Percentiles rank a stretch among this genome's conserved stretches.
Evolutionary conservation across 164 flowering plant species (phyloP).

Genomic region (Umbilicus rupestris): DNA sequence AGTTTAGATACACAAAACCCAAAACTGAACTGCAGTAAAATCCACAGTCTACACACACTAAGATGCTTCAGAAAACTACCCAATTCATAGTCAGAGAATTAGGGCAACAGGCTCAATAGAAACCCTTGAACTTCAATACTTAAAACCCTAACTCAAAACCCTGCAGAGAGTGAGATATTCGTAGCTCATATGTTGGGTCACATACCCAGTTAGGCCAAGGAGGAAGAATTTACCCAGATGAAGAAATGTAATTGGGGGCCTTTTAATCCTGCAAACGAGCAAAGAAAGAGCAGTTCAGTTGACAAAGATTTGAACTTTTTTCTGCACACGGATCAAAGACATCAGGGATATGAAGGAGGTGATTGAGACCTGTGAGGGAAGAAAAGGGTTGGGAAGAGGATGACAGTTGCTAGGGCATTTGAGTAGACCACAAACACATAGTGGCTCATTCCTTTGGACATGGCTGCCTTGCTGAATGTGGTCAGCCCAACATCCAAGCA

Average conservation of each 20-base stretch:
- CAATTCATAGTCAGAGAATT: too few species aligned
- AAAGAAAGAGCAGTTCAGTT: background rate
- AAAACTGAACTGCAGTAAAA: background rate
- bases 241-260: constrained; percentile 21
- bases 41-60: too few species aligned
- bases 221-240: constrained; percentile 29
- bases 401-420: constrained; percentile 23
- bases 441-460: constrained; percentile 32
- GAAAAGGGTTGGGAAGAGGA: constrained; percentile 23
- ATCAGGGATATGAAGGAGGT: background rate
- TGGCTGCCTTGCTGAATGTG: constrained; percentile 39
- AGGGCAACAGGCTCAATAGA: too few species aligned
- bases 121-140: too few species aligned
- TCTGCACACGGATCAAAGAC: background rate
- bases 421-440: constrained; percentile 31
- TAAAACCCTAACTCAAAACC: too few species aligned
- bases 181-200: background rate
- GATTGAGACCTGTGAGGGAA: constrained; percentile 20
- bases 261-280: constrained; percentile 15
- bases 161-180: too few species aligned
- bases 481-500: constrained; percentile 25
- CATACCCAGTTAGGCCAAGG: constrained; percentile 31
- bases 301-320: background rate
- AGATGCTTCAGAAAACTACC: too few species aligned
- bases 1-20: background rate